Percentiles rank a stretch among this genome's conserved stretches.
Evolutionary conservation across 2,329 filamentous ascomycete genomes (phyloP).

Genomic region (Colletotrichum navitas): DNA sequence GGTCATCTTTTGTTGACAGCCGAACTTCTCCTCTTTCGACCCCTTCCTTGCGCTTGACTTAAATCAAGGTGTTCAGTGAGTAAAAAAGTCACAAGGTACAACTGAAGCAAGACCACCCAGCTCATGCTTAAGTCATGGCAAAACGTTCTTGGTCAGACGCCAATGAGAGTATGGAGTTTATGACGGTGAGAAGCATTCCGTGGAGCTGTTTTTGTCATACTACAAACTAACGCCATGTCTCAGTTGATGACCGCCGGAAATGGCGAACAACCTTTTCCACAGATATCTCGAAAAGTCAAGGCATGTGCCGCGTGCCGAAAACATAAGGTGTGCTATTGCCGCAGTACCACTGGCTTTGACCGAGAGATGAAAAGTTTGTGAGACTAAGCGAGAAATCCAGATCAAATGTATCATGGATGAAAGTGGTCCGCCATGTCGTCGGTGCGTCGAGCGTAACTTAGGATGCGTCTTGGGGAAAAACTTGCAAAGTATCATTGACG

Average conservation of each 20-base stretch:
- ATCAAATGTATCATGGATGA: slow-evolving; percentile 59
- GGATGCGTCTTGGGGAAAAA: slow-evolving; percentile 57
- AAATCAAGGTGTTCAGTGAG: not conserved
- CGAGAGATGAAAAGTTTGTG: not conserved
- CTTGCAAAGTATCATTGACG: slow-evolving; percentile 57
- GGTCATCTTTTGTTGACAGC: slow-evolving; percentile 5
- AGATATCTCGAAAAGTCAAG: slow-evolving; percentile 56
- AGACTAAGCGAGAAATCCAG: slow-evolving; percentile 42
- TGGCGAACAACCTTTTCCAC: slow-evolving; percentile 45
- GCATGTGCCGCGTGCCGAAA: slow-evolving; percentile 57
- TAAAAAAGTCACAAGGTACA: not conserved
- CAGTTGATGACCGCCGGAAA: slow-evolving; percentile 37
- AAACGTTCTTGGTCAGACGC: slow-evolving; percentile 42
- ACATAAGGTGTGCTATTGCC: slow-evolving; percentile 51
- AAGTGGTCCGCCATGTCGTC: slow-evolving; percentile 53
- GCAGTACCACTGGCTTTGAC: no score
- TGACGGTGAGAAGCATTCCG: slow-evolving; percentile 5
- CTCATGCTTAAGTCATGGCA: slow-evolving; percentile 21
- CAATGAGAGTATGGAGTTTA: slow-evolving; percentile 36
- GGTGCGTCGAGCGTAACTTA: slow-evolving; percentile 53
- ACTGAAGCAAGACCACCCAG: not conserved
- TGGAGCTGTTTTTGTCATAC: not conserved
- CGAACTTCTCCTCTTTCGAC: slow-evolving; percentile 34
- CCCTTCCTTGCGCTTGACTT: slow-evolving; percentile 8
- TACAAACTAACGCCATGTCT: not conserved